A percentile compares a stretch with the other conserved stretches of the same genome.
Conservation (phyloP, 1,284 basidiomycete species). For the Paramarasmius palmivorus region DNA sequence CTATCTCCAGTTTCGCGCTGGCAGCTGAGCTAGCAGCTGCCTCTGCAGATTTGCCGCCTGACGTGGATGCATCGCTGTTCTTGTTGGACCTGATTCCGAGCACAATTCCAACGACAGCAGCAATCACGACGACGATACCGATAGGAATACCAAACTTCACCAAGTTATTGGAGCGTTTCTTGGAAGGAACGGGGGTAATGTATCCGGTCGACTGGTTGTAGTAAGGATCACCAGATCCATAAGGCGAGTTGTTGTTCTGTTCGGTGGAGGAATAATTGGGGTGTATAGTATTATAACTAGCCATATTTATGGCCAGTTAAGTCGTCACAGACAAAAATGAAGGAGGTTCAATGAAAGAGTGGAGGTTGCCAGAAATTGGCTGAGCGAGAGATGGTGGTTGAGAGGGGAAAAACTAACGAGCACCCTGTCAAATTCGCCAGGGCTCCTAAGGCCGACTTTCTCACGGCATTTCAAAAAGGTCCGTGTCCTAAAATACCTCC, state of each 20-base stretch:
- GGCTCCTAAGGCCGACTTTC: no score
- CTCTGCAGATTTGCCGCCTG: slow-evolving; percentile 15
- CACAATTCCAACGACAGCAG: slow-evolving; percentile 78
- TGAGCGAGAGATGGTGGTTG: no score
- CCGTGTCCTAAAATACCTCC: no score
- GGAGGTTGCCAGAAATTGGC: no score
- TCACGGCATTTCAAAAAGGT: no score
- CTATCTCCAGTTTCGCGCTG: slow-evolving; percentile 61
- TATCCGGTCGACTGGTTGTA: slow-evolving; percentile 68
- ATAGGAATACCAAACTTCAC: slow-evolving; percentile 68
- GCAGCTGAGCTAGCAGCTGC: slow-evolving; percentile 45
- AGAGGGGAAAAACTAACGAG: no score
- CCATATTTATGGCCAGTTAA: not conserved
- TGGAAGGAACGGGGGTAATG: slow-evolving; percentile 52
- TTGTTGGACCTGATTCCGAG: slow-evolving; percentile 62
- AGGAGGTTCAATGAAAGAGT: not conserved
- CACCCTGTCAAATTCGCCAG: no score
- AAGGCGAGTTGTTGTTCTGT: slow-evolving; percentile 30
- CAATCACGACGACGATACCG: slow-evolving; percentile 66
- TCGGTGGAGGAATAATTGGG: slow-evolving; percentile 7
- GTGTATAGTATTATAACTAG: slow-evolving; percentile 4
- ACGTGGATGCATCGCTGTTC: slow-evolving; percentile 22
- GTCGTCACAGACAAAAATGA: not conserved
- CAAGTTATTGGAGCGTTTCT: slow-evolving; percentile 54
- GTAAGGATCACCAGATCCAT: slow-evolving; percentile 61